Conservation (phyloP, 805 yeast species). For the Saccharomycodes ludwigii region DNA sequence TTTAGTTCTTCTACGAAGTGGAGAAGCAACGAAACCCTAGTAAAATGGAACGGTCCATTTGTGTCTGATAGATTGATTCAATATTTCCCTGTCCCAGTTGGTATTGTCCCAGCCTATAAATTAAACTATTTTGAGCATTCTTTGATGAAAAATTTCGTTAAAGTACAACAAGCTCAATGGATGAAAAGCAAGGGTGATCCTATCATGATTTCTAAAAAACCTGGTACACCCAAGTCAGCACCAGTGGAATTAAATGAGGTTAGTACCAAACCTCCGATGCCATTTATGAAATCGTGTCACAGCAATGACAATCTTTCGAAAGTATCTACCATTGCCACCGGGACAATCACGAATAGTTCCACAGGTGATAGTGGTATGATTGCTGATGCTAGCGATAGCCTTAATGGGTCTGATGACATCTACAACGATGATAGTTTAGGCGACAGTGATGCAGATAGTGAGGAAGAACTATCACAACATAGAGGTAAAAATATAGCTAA, state of each 20-base stretch:
- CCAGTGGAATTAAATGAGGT: background rate
- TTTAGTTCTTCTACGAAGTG: slow-evolving; percentile 14
- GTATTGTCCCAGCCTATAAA: slow-evolving; percentile 18
- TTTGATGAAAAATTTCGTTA: slow-evolving; percentile 1
- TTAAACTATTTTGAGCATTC: slow-evolving; percentile 17
- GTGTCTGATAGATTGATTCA: slow-evolving; percentile 17
- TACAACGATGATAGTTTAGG: too few species aligned
- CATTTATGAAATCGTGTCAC: slow-evolving; percentile 1
- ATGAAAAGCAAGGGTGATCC: slow-evolving; percentile 1
- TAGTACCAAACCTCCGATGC: background rate
- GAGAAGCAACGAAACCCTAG: slow-evolving; percentile 14
- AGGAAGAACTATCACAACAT: too few species aligned
- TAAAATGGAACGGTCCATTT: slow-evolving; percentile 15
- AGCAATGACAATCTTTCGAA: too few species aligned
- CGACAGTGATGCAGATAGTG: too few species aligned
- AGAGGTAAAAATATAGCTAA: too few species aligned
- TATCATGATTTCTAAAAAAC: too few species aligned
- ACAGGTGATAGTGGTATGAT: too few species aligned
- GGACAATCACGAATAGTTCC: too few species aligned
- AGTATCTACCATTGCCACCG: too few species aligned
- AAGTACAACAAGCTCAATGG: background rate
- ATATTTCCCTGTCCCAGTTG: slow-evolving; percentile 19
- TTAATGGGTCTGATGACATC: too few species aligned
- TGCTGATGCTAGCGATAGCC: too few species aligned
- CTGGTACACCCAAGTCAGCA: background rate